These are phyloP conservation scores for Gaeumannomyces tritici DNA, from an alignment of 2,329 filamentous ascomycete genomes.

Conservation along the genomic window DNA sequence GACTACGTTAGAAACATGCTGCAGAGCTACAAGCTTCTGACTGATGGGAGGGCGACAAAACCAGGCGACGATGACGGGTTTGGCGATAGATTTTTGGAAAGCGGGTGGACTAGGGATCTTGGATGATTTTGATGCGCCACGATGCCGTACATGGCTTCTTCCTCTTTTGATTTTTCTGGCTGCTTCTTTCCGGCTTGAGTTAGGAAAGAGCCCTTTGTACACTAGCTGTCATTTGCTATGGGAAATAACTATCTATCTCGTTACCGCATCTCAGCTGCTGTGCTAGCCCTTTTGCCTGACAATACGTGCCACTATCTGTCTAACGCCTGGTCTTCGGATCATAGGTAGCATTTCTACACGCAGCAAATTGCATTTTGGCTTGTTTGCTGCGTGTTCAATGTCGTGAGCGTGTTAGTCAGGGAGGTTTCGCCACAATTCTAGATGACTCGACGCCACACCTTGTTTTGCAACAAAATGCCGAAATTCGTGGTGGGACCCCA, in stretches of 20 bases:
- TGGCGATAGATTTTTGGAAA: neutral
- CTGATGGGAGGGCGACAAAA: neutral
- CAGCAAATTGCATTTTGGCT: no score
- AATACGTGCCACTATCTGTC: no score
- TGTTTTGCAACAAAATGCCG: neutral
- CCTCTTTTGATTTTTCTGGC: neutral
- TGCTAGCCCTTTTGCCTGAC: no score
- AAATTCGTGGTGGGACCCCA: constrained; percentile 4
- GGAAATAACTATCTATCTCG: neutral
- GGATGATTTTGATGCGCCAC: neutral
- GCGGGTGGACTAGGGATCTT: neutral
- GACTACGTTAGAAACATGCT: neutral
- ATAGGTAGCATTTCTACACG: no score
- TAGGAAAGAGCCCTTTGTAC: neutral
- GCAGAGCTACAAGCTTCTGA: neutral
- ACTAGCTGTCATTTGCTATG: neutral
- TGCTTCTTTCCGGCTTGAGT: neutral
- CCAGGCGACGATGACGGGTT: neutral
- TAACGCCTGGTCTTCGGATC: no score
- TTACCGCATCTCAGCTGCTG: no score
- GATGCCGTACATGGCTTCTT: neutral
- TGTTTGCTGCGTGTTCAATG: no score
- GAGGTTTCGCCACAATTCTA: neutral
- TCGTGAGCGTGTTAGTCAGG: no score
- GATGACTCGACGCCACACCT: neutral